Conservation (phyloP, 1,139 yeast genomes). For the Zygosaccharomyces pseudobailii region DNA sequence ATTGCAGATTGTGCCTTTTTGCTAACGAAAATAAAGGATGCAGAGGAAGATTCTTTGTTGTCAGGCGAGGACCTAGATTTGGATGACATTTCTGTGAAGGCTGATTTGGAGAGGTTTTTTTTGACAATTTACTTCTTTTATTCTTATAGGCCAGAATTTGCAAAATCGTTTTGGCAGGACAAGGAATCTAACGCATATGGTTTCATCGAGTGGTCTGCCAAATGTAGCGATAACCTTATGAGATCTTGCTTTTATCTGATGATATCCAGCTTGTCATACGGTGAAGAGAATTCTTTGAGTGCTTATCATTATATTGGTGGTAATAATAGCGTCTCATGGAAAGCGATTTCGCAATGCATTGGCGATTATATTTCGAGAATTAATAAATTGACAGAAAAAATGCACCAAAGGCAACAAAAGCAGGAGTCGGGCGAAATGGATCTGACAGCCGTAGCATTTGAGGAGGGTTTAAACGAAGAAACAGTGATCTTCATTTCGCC, state of each 20-base stretch:
- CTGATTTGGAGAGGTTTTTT: conserved; percentile 85
- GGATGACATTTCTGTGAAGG: conserved; percentile 60
- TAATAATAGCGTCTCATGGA: conserved; percentile 50
- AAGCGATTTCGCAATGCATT: conserved; percentile 52
- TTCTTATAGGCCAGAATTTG: conserved; percentile 53
- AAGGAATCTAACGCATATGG: conserved; percentile 63
- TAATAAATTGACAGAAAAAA: conserved; percentile 27
- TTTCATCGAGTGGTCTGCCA: conserved; percentile 82
- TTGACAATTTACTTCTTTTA: conserved; percentile 70
- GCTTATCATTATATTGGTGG: conserved; percentile 40
- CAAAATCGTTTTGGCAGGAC: conserved; percentile 68
- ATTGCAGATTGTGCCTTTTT: conserved; percentile 73
- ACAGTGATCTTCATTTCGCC: conserved; percentile 74
- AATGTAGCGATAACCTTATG: conserved; percentile 77
- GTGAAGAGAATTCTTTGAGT: conserved; percentile 48
- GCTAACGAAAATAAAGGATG: conserved; percentile 72
- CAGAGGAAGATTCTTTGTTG: conserved; percentile 77
- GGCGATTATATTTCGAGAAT: conserved; percentile 53
- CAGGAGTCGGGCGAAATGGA: conserved; percentile 33
- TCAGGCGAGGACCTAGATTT: conserved; percentile 44
- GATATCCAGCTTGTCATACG: conserved; percentile 68
- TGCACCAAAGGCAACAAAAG: conserved; percentile 26
- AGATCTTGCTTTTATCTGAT: conserved; percentile 77
- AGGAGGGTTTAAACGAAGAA: conserved; percentile 70
- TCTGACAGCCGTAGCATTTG: conserved; percentile 27